Conservation (phyloP, 768 basidiomycete genomes). For the Boletus sensibilis region DNA sequence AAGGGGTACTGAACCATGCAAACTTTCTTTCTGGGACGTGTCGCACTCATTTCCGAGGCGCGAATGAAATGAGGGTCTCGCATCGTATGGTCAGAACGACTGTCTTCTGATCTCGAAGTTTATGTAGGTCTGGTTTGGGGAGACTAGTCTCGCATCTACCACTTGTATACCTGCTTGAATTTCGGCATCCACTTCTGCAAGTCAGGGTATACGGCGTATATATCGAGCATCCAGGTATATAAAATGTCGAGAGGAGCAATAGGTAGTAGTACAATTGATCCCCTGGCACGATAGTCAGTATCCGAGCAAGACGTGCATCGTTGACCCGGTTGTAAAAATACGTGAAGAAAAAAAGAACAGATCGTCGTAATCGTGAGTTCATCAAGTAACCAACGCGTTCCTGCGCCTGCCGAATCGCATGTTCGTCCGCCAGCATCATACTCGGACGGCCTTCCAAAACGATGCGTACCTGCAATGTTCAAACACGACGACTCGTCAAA, state of each 20-base stretch:
- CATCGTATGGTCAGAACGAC: no score
- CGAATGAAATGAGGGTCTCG: no score
- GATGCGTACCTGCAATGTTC: constrained; percentile 29
- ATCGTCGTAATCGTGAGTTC: not conserved
- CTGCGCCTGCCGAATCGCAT: not conserved
- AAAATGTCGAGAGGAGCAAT: not conserved
- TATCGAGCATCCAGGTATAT: not conserved
- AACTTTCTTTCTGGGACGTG: no score
- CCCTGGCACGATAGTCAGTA: not conserved
- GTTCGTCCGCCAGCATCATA: constrained; percentile 6
- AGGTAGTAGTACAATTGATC: not conserved
- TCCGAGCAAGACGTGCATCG: not conserved
- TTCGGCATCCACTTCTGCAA: not conserved
- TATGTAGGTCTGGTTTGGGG: no score
- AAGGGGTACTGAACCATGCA: no score
- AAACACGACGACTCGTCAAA: not conserved
- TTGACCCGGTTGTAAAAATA: not conserved
- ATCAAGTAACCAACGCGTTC: not conserved
- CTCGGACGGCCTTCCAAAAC: constrained; percentile 31
- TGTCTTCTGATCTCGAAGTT: no score
- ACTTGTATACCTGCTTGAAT: not conserved
- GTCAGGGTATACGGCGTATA: not conserved
- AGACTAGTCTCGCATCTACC: no score
- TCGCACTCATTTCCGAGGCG: no score
- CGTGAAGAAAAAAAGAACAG: not conserved